Percentiles rank a stretch among this genome's conserved stretches.
These are phyloP conservation scores for Letharia lupina DNA, from an alignment of 495 filamentous ascomycete species.

Conservation along the genomic window DNA sequence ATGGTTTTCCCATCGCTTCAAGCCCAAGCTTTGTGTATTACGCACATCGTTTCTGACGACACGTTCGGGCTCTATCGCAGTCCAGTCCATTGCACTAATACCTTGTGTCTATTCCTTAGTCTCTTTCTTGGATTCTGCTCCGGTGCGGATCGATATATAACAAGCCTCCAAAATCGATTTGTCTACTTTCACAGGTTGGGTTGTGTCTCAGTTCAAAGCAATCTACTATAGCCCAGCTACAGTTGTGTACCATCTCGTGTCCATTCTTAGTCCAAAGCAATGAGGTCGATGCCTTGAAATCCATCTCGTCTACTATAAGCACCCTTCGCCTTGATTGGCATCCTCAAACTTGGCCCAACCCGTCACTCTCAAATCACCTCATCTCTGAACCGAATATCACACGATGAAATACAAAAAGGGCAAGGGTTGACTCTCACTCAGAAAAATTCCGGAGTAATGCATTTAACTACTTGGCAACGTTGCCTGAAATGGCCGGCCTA, in stretches of 20 bases:
- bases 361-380: neutral
- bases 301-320: neutral
- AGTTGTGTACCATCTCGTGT: neutral
- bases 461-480: neutral
- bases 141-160: neutral
- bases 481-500: neutral
- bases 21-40: neutral
- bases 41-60: neutral
- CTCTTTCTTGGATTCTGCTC: neutral
- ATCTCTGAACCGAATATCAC: neutral
- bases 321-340: neutral
- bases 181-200: neutral
- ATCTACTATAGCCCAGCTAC: neutral
- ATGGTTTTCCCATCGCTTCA: neutral
- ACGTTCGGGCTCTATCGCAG: neutral
- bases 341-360: neutral
- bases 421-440: neutral
- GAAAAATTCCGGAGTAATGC: neutral
- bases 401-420: too few species aligned
- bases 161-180: neutral
- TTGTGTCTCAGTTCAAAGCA: neutral
- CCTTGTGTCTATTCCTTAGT: neutral
- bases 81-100: neutral
- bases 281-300: neutral
- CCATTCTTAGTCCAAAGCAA: neutral